Evolutionary conservation across 768 basidiomycete species (phyloP).

Genomic region (Trametopsis cervina): DNA sequence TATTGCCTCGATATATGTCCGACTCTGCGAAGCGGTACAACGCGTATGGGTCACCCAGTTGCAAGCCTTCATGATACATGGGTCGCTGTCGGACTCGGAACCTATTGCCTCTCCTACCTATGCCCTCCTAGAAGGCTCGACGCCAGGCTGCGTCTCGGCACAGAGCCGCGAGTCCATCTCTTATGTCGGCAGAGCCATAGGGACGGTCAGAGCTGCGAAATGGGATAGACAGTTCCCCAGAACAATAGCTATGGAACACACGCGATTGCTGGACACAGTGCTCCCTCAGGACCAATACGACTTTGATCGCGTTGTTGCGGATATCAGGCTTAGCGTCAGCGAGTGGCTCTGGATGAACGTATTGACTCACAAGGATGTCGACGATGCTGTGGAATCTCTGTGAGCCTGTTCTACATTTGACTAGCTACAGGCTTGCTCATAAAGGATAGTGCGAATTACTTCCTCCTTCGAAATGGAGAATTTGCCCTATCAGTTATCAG

Average conservation of each 20-base stretch:
- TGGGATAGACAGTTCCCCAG: constrained; percentile 76
- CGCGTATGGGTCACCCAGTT: constrained; percentile 80
- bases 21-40: constrained; percentile 70
- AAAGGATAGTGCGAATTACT: constrained; percentile 70
- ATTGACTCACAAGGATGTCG: constrained; percentile 74
- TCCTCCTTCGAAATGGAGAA: constrained; percentile 83
- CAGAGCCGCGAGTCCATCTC: constrained; percentile 75
- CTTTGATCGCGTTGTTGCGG: constrained; percentile 68
- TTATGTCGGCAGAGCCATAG: constrained; percentile 84
- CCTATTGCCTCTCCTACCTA: constrained; percentile 61
- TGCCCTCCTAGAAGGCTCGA: constrained; percentile 51
- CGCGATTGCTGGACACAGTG: constrained; percentile 54
- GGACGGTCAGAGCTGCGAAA: constrained; percentile 72
- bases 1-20: constrained; percentile 62
- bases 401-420: constrained; percentile 31
- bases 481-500: constrained; percentile 78
- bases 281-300: constrained; percentile 70
- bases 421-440: constrained; percentile 6
- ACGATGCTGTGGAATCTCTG: constrained; percentile 81
- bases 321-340: constrained; percentile 74
- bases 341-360: constrained; percentile 95
- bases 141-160: constrained; percentile 69
- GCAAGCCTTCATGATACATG: constrained; percentile 77
- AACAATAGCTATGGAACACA: constrained; percentile 57
- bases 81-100: constrained; percentile 53